These are phyloP conservation scores for Yamadazyma akitaensis DNA, from an alignment of 805 yeast species.

Conservation along the genomic window DNA sequence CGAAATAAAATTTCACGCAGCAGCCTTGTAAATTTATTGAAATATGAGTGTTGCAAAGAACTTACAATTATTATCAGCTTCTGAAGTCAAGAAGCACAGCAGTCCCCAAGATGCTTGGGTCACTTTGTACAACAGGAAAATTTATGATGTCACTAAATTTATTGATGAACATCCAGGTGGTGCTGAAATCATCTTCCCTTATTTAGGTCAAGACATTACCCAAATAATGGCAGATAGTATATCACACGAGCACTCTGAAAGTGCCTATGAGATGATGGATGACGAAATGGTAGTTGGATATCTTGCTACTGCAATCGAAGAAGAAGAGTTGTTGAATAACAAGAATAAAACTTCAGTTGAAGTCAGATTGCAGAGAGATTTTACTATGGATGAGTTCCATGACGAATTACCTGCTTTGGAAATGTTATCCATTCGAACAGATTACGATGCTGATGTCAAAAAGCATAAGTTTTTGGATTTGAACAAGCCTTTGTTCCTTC, in stretches of 20 bases:
- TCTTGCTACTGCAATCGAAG: constrained; percentile 79
- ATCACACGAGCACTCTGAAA: constrained; percentile 77
- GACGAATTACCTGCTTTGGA: constrained; percentile 73
- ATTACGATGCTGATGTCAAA: constrained; percentile 62
- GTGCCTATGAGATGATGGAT: constrained; percentile 82
- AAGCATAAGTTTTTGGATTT: constrained; percentile 87
- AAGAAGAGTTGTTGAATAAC: constrained; percentile 61
- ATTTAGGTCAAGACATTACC: constrained; percentile 64
- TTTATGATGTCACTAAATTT: constrained; percentile 78
- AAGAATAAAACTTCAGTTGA: constrained; percentile 57
- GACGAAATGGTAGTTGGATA: constrained; percentile 79
- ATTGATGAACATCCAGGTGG: constrained; percentile 75
- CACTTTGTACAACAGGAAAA: constrained; percentile 70
- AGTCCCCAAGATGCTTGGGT: constrained; percentile 69
- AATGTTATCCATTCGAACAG: constrained; percentile 74
- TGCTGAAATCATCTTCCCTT: constrained; percentile 51
- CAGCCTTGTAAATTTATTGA: constrained; percentile 4
- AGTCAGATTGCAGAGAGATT: constrained; percentile 37
- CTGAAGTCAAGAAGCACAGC: constrained; percentile 53
- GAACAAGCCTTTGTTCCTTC: constrained; percentile 74
- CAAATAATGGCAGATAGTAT: constrained; percentile 69
- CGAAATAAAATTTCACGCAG: background rate
- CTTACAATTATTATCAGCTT: constrained; percentile 60
- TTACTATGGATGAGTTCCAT: constrained; percentile 41
- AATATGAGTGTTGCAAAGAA: constrained; percentile 9